These are phyloP conservation scores for Salix exigua DNA, from an alignment of 345 rosid species.

Conservation along the genomic window DNA sequence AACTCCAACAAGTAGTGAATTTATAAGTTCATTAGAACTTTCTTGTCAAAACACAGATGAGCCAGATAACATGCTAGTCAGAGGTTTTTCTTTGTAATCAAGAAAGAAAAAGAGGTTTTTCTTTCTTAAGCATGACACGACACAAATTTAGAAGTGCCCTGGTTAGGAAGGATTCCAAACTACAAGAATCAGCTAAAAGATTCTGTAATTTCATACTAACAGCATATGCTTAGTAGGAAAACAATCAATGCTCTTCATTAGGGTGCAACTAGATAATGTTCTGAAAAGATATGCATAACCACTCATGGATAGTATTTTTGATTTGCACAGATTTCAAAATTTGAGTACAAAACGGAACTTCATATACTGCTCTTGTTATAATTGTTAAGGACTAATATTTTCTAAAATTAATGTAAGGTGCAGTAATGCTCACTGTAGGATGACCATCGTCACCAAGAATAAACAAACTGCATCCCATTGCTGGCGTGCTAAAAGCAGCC, in stretches of 20 bases:
- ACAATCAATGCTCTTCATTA: neutral
- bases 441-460: constrained; percentile 64
- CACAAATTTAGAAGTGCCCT: neutral
- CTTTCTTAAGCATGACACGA: neutral
- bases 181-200: neutral
- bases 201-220: neutral
- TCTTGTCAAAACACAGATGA: neutral
- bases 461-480: constrained; percentile 87
- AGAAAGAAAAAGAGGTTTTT: neutral
- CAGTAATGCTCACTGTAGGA: constrained; percentile 61
- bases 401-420: constrained; percentile 2
- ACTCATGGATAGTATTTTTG: neutral
- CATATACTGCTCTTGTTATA: neutral
- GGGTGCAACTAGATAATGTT: neutral
- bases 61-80: neutral
- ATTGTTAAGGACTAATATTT: neutral
- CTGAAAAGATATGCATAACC: neutral
- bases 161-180: neutral
- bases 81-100: neutral
- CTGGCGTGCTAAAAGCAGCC: constrained; percentile 92
- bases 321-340: neutral
- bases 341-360: neutral
- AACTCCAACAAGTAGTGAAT: neutral
- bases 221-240: neutral
- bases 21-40: neutral